Base-by-base conservation (phyloP, 139 green algal species). In the Chlorella vulgaris region DNA sequence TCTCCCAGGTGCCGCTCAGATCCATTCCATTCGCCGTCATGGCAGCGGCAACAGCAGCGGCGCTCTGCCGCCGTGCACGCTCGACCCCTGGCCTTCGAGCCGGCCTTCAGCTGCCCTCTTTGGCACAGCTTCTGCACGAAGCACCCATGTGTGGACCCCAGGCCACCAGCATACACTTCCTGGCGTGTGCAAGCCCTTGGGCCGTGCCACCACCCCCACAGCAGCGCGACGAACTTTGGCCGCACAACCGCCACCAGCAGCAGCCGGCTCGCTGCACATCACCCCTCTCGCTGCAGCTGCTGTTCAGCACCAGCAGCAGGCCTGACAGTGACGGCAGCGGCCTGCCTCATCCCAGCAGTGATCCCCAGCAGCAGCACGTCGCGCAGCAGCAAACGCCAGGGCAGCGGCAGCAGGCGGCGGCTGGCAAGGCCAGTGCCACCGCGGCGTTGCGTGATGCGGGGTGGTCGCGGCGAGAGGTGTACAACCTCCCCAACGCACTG, bases 401-500 rank as follows among this genome's bases (percentile, higher is more conserved):
- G 38, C 55, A 47, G 24, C 55, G 18, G 38, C 55, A 38, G 53
- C 67, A 55, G 66, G n/a, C 65, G 35, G 65, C 5, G 2, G 29
- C 10, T 35, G 47, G 10, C 35, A 40, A 21, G 4, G 62, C 62
- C 6, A 10, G 62, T 15, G 55, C 55, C 8, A 21, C 55, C 5
- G 55, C 55, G 22, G 47, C 65, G 0, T 35, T 82, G 8, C 35
- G 60, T 10, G 43, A 50, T 10, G 78, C 80, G 18, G 88, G 89
- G 1, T 92, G 88, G 88, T 82, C 85, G 0, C 65, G 65, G 13
- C 21, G 81, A 7, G 82, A 84, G 39, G 88, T 93, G 36, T 61
- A 85, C 36, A 93, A 89, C 65, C 7, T 84, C 19, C 82, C 89
- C 50, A 93, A 93, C 60, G 77, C 61, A 2, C 69, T 93, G 3